Evolutionary conservation across 805 yeast species (phyloP).

Genomic region (Nakazawaea ambrosiae): DNA sequence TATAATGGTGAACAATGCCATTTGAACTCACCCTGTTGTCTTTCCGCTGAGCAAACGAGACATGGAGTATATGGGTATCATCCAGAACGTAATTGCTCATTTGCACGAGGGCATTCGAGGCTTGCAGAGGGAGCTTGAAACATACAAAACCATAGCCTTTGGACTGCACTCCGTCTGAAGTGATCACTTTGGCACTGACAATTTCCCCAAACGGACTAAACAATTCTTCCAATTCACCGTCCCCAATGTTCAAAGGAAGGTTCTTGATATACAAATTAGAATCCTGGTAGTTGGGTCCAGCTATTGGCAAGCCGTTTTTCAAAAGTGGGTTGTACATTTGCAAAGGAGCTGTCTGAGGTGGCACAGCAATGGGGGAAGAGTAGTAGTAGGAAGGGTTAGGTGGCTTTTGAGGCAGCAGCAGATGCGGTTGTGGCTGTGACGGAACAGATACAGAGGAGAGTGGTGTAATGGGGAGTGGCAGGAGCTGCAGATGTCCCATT

Average conservation of each 20-base stretch:
- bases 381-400: background rate
- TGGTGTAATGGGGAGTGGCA: background rate
- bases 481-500: no score
- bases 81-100: slow-evolving; percentile 46
- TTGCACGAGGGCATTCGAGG: slow-evolving; percentile 60
- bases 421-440: background rate
- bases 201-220: slow-evolving; percentile 44
- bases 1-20: slow-evolving; percentile 27
- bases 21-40: slow-evolving; percentile 37
- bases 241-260: slow-evolving; percentile 48
- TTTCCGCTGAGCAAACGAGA: slow-evolving; percentile 74
- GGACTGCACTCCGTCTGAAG: slow-evolving; percentile 42
- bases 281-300: slow-evolving; percentile 50
- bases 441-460: background rate
- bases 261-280: slow-evolving; percentile 69
- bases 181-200: slow-evolving; percentile 49
- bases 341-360: slow-evolving; percentile 3
- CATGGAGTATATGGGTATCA: slow-evolving; percentile 48
- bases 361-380: background rate
- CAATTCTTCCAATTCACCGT: slow-evolving; percentile 38
- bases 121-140: slow-evolving; percentile 57
- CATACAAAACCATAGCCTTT: slow-evolving; percentile 82
- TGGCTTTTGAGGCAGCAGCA: background rate
- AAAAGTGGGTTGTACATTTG: slow-evolving; percentile 10
- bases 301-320: slow-evolving; percentile 24